Conservation (phyloP, 2,329 filamentous ascomycete species). For the Pseudogymnoascus sp. region DNA sequence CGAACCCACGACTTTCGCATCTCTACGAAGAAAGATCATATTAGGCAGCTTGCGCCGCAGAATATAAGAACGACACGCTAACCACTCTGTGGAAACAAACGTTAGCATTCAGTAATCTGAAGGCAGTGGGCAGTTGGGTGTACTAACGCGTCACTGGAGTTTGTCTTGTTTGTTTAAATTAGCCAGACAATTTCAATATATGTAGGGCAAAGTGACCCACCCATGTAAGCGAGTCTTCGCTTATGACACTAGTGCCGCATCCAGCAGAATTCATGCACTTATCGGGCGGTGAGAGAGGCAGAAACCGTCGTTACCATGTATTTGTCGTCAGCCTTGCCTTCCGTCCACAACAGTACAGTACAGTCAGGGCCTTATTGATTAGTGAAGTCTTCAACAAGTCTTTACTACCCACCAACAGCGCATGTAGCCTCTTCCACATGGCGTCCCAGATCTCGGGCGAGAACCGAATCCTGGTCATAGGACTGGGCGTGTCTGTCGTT, state of each 20-base stretch:
- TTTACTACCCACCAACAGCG: neutral
- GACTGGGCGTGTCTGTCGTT: conserved; percentile 45
- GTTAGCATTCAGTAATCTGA: conserved; percentile 8
- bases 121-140: conserved; percentile 7
- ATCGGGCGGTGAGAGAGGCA: neutral
- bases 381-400: neutral
- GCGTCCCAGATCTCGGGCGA: conserved; percentile 15
- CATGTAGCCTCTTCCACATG: neutral
- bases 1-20: conserved; percentile 35
- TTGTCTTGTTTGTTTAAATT: conserved; percentile 9
- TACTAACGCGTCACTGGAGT: conserved; percentile 9
- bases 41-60: conserved; percentile 16
- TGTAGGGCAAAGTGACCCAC: neutral
- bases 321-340: neutral
- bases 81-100: conserved; percentile 26
- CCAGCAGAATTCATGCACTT: neutral
- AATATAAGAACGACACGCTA: conserved; percentile 35
- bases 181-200: conserved; percentile 5
- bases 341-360: neutral
- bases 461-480: conserved; percentile 23
- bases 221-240: neutral
- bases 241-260: neutral
- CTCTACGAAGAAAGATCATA: conserved; percentile 26
- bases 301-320: neutral
- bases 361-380: neutral